Evolutionary conservation across 345 rosid genomes (phyloP).

Genomic region (Psidium guajava): DNA sequence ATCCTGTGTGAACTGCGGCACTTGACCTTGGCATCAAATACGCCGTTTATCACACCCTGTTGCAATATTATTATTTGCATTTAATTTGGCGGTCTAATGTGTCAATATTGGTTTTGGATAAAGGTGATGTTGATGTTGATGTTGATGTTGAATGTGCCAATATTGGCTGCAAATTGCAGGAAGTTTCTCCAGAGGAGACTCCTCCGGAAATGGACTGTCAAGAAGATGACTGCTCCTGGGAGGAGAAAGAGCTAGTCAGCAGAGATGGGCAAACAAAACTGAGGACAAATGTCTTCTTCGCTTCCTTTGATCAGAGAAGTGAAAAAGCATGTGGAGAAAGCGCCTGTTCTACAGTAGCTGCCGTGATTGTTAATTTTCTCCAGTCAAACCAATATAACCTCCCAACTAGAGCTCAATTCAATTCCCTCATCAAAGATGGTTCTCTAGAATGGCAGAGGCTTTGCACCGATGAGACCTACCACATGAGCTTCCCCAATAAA

Average conservation of each 20-base stretch:
- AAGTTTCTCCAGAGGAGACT: background rate
- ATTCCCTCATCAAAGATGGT: conserved; percentile 19
- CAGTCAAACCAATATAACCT: conserved; percentile 8
- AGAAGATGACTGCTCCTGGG: conserved; percentile 8
- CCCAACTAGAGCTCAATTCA: conserved; percentile 14
- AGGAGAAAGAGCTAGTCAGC: conserved; percentile 16
- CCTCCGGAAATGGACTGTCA: background rate
- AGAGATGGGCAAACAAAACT: conserved; percentile 30
- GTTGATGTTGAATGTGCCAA: background rate
- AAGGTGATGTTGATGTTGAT: too few relatives aligned
- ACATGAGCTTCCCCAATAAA: conserved; percentile 8
- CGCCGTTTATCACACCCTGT: background rate
- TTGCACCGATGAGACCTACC: conserved; percentile 1
- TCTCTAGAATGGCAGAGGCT: conserved; percentile 24
- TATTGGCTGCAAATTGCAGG: background rate
- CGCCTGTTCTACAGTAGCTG: conserved; percentile 20
- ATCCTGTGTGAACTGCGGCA: background rate
- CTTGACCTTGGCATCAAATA: background rate
- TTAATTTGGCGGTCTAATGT: background rate
- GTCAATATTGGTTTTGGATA: background rate
- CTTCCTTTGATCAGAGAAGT: conserved; percentile 31
- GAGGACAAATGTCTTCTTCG: conserved; percentile 16
- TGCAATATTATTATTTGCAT: background rate
- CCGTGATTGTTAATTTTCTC: conserved; percentile 18
- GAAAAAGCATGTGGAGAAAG: conserved; percentile 21